Evolutionary conservation across 2,329 filamentous ascomycete species (phyloP), one percentile per base, ranked within the genome.

Genomic region (Thelonectria discophora): DNA sequence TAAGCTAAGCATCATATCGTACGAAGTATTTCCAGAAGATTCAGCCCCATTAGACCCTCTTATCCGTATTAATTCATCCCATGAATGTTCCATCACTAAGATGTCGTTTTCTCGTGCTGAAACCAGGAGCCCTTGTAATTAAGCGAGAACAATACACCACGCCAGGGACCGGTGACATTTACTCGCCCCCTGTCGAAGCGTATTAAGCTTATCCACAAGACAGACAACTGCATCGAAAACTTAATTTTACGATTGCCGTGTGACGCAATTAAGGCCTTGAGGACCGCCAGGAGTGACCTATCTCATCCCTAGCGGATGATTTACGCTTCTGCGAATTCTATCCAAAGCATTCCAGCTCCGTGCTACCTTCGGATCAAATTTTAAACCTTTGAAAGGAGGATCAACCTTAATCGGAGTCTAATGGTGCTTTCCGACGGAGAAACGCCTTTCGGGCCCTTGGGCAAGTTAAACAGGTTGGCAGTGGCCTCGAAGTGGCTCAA

Each of bases 151-250:
- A 18, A 13, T 15, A 40, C 40, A 8, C 40, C 4, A 30, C 6
- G 5, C 10, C 40, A 20, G n/a, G n/a, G 9, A 43, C n/a, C 40
- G 4, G 40, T 43, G 40, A 43, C 40, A 43, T 43, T 17, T 17
- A 12, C 20, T 17, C 6, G 10, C 40, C 46, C 46, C 46, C n/a
- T 30, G 46, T 32, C 12, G 21, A 17, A 12, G 34, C 27, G 7
- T 30, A 13, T 57, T 57, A 57, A 57, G 55, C 55, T 57, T 57
- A 57, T 46, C 47, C 55, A 57, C 47, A 51, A 10, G 46, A 20
- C 53, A 40, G 43, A 32, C 18, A 10, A 7, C 18, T 18, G 32
- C 13, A 47, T 54, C 18, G 9, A 11, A 30, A 37, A 15, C 10
- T 18, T 10, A 37, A n/a, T 21, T 32, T 48, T n/a, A 13, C 20